A percentile compares a stretch with the other conserved stretches of the same genome.
phyloP scores from a whole-genome alignment of 331 rosid species.

The Acacia pycnantha region DNA sequence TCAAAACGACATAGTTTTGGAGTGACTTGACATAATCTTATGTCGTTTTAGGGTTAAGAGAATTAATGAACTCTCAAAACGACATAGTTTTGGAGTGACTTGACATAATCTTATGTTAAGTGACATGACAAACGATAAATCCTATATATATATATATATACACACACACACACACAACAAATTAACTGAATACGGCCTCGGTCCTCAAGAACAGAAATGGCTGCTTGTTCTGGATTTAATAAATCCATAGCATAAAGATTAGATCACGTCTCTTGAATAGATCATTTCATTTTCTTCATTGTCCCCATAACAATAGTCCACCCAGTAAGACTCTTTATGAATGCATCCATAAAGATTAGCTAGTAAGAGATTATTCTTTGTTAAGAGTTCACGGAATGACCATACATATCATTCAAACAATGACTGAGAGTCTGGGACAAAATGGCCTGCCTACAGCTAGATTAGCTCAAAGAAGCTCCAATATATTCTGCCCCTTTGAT shows the following conservation, averaged over 20 bases:
- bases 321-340: conserved; percentile 49
- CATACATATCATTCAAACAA: background rate
- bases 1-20: no score
- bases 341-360: conserved; percentile 39
- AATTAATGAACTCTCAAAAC: no score
- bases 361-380: background rate
- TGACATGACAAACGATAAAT: no score
- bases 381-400: background rate
- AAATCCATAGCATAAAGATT: conserved; percentile 69
- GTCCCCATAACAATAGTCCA: conserved; percentile 68
- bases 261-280: conserved; percentile 59
- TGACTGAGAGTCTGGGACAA: background rate
- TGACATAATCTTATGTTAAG: no score
- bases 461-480: background rate
- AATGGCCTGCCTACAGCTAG: background rate
- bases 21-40: no score
- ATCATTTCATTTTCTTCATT: conserved; percentile 56
- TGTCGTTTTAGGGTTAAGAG: no score
- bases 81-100: no score
- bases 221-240: conserved; percentile 54
- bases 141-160: no score
- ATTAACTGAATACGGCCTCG: conserved; percentile 69
- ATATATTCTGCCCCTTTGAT: background rate
- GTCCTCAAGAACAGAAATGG: conserved; percentile 66
- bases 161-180: no score